Evolutionary conservation across 2,329 filamentous ascomycete species (phyloP), one percentile per base, ranked within the genome.

Genomic region (Ascochyta pisi): DNA sequence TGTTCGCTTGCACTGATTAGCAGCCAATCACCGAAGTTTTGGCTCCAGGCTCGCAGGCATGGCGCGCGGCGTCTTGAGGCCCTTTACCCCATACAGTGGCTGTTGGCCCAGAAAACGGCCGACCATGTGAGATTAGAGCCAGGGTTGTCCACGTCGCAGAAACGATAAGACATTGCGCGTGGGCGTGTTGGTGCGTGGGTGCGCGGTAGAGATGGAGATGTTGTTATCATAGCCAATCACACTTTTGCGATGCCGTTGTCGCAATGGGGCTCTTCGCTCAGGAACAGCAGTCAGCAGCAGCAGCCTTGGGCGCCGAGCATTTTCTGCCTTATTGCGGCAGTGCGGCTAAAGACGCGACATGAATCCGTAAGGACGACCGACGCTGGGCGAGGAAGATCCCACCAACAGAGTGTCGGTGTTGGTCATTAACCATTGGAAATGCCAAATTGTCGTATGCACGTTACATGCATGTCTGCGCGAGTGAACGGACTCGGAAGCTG

Each of bases 121-220:
- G 58, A 60, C 69, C 66, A 69, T 70, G 65, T 72, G 67, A 69
- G 61, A 66, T 63, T 60, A 58, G 57, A 59, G 60, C 64, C 66
- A 55, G 70, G 68, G 63, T 48, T 31, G 53, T 57, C 66, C 62
- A 66, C 62, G 64, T 58, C 50, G 59, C 51, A 55, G 62, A 60
- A 51, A 65, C 57, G 70, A 73, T 71, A 71, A 71, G 69, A 65
- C 57, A 47, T 45, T 56, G 58, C 52, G 45, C 43, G 55, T 56
- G 40, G 49, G 54, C 53, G 57, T 55, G 55, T 46, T 38, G 39
- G 44, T 48, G 51, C 34, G 43, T 54, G 40, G 60, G 60, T 61
- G 61, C 62, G 61, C 52, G 49, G 52, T 47, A 42, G 45, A 53
- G 52, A 57, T 52, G 56, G 56, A 61, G 48, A 34, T 24, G 23